These are phyloP conservation scores for Geotrichum candidum DNA, from an alignment of 1,139 yeast genomes.

Conservation along the genomic window DNA sequence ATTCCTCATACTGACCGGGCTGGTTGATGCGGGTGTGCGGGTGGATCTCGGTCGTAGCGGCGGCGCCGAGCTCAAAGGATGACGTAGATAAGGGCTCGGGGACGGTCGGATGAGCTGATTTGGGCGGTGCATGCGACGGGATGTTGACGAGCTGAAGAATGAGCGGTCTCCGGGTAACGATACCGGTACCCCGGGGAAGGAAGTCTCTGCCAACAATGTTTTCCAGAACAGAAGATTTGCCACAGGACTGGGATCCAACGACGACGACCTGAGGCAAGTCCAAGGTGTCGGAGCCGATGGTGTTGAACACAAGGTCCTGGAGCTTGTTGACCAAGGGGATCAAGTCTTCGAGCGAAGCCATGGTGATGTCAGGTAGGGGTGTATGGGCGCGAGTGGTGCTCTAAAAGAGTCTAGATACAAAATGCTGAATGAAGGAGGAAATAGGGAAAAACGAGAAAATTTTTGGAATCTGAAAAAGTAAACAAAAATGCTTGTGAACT, in stretches of 20 bases:
- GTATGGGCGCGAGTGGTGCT: not conserved
- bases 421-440: not conserved
- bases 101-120: not conserved
- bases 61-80: slow-evolving; percentile 17
- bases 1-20: slow-evolving; percentile 43
- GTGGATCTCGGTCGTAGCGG: slow-evolving; percentile 1
- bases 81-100: not conserved
- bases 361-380: slow-evolving; percentile 22
- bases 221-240: slow-evolving; percentile 74
- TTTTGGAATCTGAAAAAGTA: not conserved
- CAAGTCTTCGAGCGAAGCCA: slow-evolving; percentile 62
- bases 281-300: slow-evolving; percentile 50
- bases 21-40: slow-evolving; percentile 11
- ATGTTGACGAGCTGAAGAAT: slow-evolving; percentile 59
- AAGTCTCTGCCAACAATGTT: slow-evolving; percentile 77
- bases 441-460: not conserved
- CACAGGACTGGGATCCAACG: slow-evolving; percentile 78
- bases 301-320: slow-evolving; percentile 46
- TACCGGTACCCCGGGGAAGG: slow-evolving; percentile 77
- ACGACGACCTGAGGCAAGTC: slow-evolving; percentile 83
- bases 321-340: slow-evolving; percentile 60
- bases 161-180: slow-evolving; percentile 73
- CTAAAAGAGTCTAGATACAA: not conserved
- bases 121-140: slow-evolving; percentile 21
- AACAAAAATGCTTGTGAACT: not conserved